phyloP scores from a whole-genome alignment of 371 early-diverging fungal genomes.

The Mycotypha africana region DNA sequence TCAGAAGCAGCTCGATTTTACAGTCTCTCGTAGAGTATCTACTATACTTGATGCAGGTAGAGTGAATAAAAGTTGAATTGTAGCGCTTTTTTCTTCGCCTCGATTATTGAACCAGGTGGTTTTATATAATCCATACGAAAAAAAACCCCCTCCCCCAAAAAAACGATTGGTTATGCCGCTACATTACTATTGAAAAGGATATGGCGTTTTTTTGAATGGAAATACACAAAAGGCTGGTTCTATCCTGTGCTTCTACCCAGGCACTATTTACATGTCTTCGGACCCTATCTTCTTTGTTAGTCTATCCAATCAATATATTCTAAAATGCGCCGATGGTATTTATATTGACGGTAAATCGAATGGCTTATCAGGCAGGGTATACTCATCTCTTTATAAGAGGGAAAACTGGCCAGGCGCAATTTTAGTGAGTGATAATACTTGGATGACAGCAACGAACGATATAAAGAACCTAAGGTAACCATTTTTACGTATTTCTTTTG shows the following conservation, averaged over 20 bases:
- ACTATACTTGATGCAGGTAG: constrained; percentile 18
- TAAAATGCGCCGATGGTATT: constrained; percentile 52
- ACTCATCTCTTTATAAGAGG: constrained; percentile 36
- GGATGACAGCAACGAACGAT: too few relatives aligned
- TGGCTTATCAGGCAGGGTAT: constrained; percentile 41
- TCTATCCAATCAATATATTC: constrained; percentile 46
- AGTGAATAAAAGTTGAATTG: too few relatives aligned
- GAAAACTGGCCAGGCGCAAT: constrained; percentile 57
- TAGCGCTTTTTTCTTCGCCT: too few relatives aligned
- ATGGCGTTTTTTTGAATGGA: constrained; percentile 29
- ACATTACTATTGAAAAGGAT: too few relatives aligned
- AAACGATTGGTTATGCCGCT: too few relatives aligned
- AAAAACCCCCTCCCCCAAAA: too few relatives aligned
- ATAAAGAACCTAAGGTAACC: too few relatives aligned
- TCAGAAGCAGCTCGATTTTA: constrained; percentile 1
- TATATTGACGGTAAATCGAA: constrained; percentile 49
- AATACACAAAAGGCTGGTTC: constrained; percentile 9
- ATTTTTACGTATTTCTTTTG: background rate
- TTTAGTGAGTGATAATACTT: constrained; percentile 44
- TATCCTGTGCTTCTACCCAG: constrained; percentile 33
- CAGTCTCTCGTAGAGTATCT: constrained; percentile 5
- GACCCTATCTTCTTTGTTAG: constrained; percentile 52
- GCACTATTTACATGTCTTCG: constrained; percentile 45
- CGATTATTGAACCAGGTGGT: too few relatives aligned
- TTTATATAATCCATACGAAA: background rate